Percentiles rank a stretch among this genome's conserved stretches.
phyloP scores from a whole-genome alignment of 176 grass and related monocot species.

The Hordeum vulgare region MorexV3_pseudomolecules_assembly NC_058521.1:500815424-500815923 shows the following conservation, averaged over 20 bases:
- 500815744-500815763: slow-evolving; percentile 90
- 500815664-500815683: neutral
- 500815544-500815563: no score
- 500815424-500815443: slow-evolving; percentile 40
- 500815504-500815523: no score
- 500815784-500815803: slow-evolving; percentile 9
- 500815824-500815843: neutral
- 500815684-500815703: slow-evolving; percentile 51
- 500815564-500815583: neutral
- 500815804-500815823: neutral
- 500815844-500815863: neutral
- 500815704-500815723: slow-evolving; percentile 75
- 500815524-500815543: no score
- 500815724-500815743: slow-evolving; percentile 91
- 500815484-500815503: no score
- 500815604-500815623: neutral
- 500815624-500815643: neutral
- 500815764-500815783: slow-evolving; percentile 99
- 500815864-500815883: neutral
- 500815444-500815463: slow-evolving; percentile 12
- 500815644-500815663: neutral
- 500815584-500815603: neutral
- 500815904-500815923: neutral
- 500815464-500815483: neutral
- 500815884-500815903: neutral